phyloP scores from a whole-genome alignment of 2,329 filamentous ascomycete species.

The Penicillium sp. region DNA sequence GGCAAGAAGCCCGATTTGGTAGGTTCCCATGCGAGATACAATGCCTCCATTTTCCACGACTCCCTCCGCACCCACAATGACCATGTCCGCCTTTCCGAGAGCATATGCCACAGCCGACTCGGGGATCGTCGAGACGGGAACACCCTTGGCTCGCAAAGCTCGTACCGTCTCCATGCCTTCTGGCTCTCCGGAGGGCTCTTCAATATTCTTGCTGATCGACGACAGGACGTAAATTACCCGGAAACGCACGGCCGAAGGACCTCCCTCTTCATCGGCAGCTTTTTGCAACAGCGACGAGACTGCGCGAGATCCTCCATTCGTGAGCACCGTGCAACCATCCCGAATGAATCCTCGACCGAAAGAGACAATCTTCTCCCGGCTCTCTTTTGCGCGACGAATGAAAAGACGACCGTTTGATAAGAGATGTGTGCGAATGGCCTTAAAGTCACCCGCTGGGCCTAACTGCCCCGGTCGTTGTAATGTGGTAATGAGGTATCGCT shows the following conservation, averaged over 20 bases:
- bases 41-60: constrained; percentile 93
- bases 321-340: constrained; percentile 76
- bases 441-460: constrained; percentile 62
- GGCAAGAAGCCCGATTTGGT: constrained; percentile 78
- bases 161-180: constrained; percentile 68
- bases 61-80: constrained; percentile 67
- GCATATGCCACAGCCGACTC: constrained; percentile 73
- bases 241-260: constrained; percentile 60
- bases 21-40: constrained; percentile 78
- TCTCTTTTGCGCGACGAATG: constrained; percentile 77
- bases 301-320: constrained; percentile 79
- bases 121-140: constrained; percentile 76
- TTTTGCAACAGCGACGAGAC: constrained; percentile 70
- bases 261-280: constrained; percentile 60
- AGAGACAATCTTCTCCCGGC: constrained; percentile 73
- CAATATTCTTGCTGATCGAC: constrained; percentile 25
- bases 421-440: constrained; percentile 73
- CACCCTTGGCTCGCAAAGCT: constrained; percentile 63
- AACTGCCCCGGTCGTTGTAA: constrained; percentile 51
- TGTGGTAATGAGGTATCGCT: constrained; percentile 80
- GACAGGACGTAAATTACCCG: constrained; percentile 71
- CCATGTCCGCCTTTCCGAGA: constrained; percentile 65
- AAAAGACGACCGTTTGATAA: constrained; percentile 82
- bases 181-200: constrained; percentile 35
- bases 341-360: constrained; percentile 72